phyloP scores from a whole-genome alignment of 2,329 filamentous ascomycete species.

The Fusarium sp. region DNA sequence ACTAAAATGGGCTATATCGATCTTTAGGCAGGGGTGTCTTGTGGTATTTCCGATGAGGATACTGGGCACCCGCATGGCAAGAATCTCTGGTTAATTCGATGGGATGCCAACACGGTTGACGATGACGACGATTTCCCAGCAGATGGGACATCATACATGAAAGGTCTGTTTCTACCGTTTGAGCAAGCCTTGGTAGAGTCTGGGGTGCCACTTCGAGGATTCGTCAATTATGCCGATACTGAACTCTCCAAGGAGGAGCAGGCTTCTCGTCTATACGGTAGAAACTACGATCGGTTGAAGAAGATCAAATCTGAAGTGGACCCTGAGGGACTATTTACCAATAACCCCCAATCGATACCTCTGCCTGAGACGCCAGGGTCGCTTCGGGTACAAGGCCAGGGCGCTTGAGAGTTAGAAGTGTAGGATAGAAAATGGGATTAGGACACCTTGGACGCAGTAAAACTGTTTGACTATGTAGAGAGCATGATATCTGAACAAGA shows the following conservation, averaged over 20 bases:
- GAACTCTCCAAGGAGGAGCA: slow-evolving; percentile 32
- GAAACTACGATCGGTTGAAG: slow-evolving; percentile 34
- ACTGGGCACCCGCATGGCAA: slow-evolving; percentile 36
- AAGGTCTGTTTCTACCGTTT: slow-evolving; percentile 34
- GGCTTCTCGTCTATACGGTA: slow-evolving; percentile 38
- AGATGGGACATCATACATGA: slow-evolving; percentile 33
- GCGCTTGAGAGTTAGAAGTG: too few relatives aligned
- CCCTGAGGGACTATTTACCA: slow-evolving; percentile 36
- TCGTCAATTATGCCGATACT: slow-evolving; percentile 45
- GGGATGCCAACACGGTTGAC: slow-evolving; percentile 30
- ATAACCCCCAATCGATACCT: slow-evolving; percentile 30
- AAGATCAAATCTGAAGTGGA: slow-evolving; percentile 31
- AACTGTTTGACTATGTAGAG: background rate
- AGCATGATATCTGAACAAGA: background rate
- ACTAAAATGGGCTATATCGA: slow-evolving; percentile 37
- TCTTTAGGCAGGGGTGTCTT: slow-evolving; percentile 40
- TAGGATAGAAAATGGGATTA: too few relatives aligned
- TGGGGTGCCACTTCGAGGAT: slow-evolving; percentile 32
- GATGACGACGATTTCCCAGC: slow-evolving; percentile 30
- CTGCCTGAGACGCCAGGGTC: background rate
- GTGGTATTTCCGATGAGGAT: slow-evolving; percentile 25
- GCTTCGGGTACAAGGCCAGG: background rate
- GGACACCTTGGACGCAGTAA: too few relatives aligned
- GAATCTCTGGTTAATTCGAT: slow-evolving; percentile 43
- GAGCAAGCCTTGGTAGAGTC: slow-evolving; percentile 23